Conservation (phyloP, 2,329 filamentous ascomycete genomes). For the Sphaerulina vaccinii region DNA sequence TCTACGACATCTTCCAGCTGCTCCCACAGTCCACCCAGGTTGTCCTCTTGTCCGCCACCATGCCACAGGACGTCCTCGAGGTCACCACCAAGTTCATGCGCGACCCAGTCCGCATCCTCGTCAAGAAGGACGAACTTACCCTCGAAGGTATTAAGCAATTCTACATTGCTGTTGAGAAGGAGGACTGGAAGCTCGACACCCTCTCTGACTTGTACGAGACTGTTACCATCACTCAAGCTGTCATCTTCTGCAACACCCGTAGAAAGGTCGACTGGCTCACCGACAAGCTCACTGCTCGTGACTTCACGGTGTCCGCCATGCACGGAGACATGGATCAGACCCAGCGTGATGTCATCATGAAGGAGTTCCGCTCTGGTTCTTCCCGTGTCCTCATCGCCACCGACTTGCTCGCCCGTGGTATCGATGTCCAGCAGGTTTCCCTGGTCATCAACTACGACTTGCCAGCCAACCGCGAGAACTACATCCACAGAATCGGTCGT, state of each 20-base stretch:
- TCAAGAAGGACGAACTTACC: conserved; percentile 99
- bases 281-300: conserved; percentile 93
- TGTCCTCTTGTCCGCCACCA: conserved; percentile 94
- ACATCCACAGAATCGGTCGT: conserved; percentile 99
- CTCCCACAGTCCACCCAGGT: conserved; percentile 98
- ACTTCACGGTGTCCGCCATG: conserved; percentile 99
- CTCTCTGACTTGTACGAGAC: conserved; percentile 99
- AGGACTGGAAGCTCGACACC: conserved; percentile 99
- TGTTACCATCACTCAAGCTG: conserved; percentile 97
- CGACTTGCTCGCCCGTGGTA: conserved; percentile 96
- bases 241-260: conserved; percentile 99
- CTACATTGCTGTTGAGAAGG: conserved; percentile 99
- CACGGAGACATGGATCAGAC: conserved; percentile 99
- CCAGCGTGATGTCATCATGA: conserved; percentile 99
- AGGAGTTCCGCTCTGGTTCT: conserved; percentile 99
- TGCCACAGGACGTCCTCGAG: conserved; percentile 98
- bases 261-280: conserved; percentile 99
- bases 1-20: conserved; percentile 99
- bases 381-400: conserved; percentile 98
- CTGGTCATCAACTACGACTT: conserved; percentile 99
- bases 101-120: conserved; percentile 95
- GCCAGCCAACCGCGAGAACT: conserved; percentile 98
- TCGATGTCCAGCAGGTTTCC: conserved; percentile 99
- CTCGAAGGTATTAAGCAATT: conserved; percentile 99
- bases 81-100: conserved; percentile 99